These are phyloP conservation scores for Peterozyma toletana DNA, from an alignment of 805 yeast genomes.

Conservation along the genomic window DNA sequence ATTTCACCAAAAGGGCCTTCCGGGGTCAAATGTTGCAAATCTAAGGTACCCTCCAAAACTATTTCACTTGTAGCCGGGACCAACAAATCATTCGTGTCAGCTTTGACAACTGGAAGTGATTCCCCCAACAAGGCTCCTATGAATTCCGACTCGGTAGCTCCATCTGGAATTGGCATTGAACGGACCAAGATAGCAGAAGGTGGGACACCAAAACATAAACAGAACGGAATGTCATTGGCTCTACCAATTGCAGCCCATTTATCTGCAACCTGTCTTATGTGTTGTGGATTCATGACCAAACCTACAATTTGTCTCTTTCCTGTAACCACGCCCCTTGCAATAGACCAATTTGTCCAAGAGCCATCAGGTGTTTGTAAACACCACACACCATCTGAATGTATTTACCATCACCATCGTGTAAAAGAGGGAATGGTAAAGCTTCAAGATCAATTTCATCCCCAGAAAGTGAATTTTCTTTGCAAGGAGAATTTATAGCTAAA, in stretches of 20 bases:
- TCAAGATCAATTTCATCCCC: constrained; percentile 16
- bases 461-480: constrained; percentile 12
- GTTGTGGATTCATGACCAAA: constrained; percentile 19
- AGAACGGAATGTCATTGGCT: constrained; percentile 16
- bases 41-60: constrained; percentile 18
- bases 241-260: constrained; percentile 16
- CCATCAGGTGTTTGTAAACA: constrained; percentile 19
- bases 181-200: constrained; percentile 21
- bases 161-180: constrained; percentile 18
- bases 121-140: constrained; percentile 20
- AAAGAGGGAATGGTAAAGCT: constrained; percentile 15
- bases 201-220: constrained; percentile 21
- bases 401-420: constrained; percentile 20
- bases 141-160: constrained; percentile 16
- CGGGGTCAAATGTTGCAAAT: constrained; percentile 10
- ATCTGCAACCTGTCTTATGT: constrained; percentile 17
- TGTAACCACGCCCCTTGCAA: constrained; percentile 19
- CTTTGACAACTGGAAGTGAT: constrained; percentile 17
- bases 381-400: constrained; percentile 21
- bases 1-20: constrained; percentile 25
- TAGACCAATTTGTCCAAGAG: constrained; percentile 22
- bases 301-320: constrained; percentile 18
- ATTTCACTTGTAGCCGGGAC: constrained; percentile 20
- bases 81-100: constrained; percentile 16
- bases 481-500: constrained; percentile 12